phyloP scores from a whole-genome alignment of 495 filamentous ascomycete species.

The Usnea hakonensis region DNA sequence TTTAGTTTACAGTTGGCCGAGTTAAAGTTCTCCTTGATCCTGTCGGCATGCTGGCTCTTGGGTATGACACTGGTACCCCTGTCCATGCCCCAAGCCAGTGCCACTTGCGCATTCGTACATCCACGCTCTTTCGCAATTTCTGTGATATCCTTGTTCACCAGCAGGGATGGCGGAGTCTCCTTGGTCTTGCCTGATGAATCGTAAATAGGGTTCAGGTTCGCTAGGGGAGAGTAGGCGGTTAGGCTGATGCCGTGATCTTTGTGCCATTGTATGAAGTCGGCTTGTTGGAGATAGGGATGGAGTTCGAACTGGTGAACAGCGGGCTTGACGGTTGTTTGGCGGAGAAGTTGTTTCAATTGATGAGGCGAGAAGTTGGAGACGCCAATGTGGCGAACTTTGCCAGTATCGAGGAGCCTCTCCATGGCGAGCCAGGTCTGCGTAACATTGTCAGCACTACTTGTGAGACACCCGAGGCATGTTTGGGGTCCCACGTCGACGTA shows the following conservation, averaged over 20 bases:
- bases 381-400: slow-evolving; percentile 51
- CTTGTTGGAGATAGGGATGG: slow-evolving; percentile 56
- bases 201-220: slow-evolving; percentile 40
- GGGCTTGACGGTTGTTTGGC: slow-evolving; percentile 36
- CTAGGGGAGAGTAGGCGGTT: slow-evolving; percentile 54
- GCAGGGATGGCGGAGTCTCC: slow-evolving; percentile 28
- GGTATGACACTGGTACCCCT: slow-evolving; percentile 47
- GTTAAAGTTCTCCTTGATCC: slow-evolving; percentile 46
- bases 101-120: slow-evolving; percentile 41
- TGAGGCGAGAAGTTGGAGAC: slow-evolving; percentile 49
- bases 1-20: slow-evolving; percentile 21
- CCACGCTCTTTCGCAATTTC: slow-evolving; percentile 39
- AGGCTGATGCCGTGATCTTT: slow-evolving; percentile 45
- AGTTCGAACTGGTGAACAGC: slow-evolving; percentile 54
- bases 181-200: slow-evolving; percentile 33
- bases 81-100: slow-evolving; percentile 45
- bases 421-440: slow-evolving; percentile 39
- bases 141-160: slow-evolving; percentile 26
- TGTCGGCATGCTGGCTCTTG: slow-evolving; percentile 42
- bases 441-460: neutral
- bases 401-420: slow-evolving; percentile 48
- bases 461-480: neutral
- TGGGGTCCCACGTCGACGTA: slow-evolving; percentile 21
- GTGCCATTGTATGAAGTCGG: slow-evolving; percentile 40
- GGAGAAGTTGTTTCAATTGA: slow-evolving; percentile 38